A percentile compares a stretch with the other conserved stretches of the same genome.
phyloP scores from a whole-genome alignment of 345 rosid species.

The Hypericum perforatum region DNA sequence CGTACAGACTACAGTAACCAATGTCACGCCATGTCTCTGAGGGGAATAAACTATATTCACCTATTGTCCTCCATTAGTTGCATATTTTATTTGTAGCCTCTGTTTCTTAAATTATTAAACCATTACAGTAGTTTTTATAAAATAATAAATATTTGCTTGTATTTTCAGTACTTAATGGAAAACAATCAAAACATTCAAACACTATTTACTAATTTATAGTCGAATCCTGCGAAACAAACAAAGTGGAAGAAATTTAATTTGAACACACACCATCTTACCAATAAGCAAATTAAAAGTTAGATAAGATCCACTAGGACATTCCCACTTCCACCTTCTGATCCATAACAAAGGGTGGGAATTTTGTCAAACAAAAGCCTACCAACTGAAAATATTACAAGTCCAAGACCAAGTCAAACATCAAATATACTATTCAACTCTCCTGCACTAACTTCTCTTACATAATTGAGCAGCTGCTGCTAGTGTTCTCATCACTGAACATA shows the following conservation, averaged over 20 bases:
- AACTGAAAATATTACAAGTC: slow-evolving; percentile 13
- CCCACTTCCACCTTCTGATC: slow-evolving; percentile 4
- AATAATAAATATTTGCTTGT: too few relatives aligned
- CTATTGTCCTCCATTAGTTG: not conserved
- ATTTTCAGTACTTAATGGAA: too few relatives aligned
- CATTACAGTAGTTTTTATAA: too few relatives aligned
- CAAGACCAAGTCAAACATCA: not conserved
- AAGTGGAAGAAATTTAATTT: not conserved
- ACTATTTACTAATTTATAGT: too few relatives aligned
- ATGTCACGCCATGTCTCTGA: slow-evolving; percentile 16
- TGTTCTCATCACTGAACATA: slow-evolving; percentile 42
- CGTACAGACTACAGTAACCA: slow-evolving; percentile 16
- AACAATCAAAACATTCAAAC: too few relatives aligned
- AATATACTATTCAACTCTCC: not conserved
- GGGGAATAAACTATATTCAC: not conserved
- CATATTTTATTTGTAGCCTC: too few relatives aligned
- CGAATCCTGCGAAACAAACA: not conserved
- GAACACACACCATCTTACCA: slow-evolving; percentile 14
- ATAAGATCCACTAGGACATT: slow-evolving; percentile 12
- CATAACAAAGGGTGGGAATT: slow-evolving; percentile 4
- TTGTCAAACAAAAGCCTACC: slow-evolving; percentile 14
- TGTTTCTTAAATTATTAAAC: too few relatives aligned
- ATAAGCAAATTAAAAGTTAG: slow-evolving; percentile 13
- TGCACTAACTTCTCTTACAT: slow-evolving; percentile 20
- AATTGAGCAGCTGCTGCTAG: slow-evolving; percentile 36